Percentiles rank a stretch among this genome's conserved stretches.
Conservation (phyloP, 768 basidiomycete species). For the Sarcodon aspratus region DNA sequence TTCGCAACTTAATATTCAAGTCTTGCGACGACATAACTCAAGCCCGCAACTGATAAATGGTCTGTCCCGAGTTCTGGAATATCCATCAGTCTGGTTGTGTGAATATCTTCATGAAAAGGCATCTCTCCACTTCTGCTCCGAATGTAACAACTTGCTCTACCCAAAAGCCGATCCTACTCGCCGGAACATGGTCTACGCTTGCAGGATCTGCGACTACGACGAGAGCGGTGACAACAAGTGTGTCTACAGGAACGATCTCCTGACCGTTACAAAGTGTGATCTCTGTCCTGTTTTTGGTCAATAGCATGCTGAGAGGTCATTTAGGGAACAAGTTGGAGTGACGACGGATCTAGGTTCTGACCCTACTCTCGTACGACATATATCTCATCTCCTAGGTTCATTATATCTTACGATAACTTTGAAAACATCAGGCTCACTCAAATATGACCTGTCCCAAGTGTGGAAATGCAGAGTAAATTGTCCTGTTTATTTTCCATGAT, state of each 20-base stretch:
- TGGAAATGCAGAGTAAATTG: slow-evolving; percentile 69
- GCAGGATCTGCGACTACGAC: slow-evolving; percentile 81
- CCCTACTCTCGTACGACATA: slow-evolving; percentile 62
- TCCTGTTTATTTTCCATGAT: not conserved
- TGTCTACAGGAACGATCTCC: slow-evolving; percentile 87
- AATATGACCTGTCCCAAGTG: slow-evolving; percentile 79
- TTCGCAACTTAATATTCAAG: no score
- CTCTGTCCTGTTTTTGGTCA: not conserved
- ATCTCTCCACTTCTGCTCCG: slow-evolving; percentile 82
- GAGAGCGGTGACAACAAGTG: slow-evolving; percentile 81
- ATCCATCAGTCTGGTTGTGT: no score
- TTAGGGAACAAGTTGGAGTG: slow-evolving; percentile 87
- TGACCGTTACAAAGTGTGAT: slow-evolving; percentile 81
- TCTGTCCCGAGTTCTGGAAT: no score
- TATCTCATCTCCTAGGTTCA: not conserved
- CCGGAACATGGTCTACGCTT: slow-evolving; percentile 80
- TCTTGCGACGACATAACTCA: no score
- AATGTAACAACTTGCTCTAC: slow-evolving; percentile 93
- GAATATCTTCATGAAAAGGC: slow-evolving; percentile 42
- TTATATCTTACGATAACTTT: not conserved
- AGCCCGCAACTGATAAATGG: no score
- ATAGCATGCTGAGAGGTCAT: not conserved
- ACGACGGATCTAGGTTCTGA: slow-evolving; percentile 82
- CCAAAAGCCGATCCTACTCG: slow-evolving; percentile 85
- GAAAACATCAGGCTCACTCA: slow-evolving; percentile 56